phyloP scores from a whole-genome alignment of 148 eudicot genomes.

The Linanthus parryae region DNA sequence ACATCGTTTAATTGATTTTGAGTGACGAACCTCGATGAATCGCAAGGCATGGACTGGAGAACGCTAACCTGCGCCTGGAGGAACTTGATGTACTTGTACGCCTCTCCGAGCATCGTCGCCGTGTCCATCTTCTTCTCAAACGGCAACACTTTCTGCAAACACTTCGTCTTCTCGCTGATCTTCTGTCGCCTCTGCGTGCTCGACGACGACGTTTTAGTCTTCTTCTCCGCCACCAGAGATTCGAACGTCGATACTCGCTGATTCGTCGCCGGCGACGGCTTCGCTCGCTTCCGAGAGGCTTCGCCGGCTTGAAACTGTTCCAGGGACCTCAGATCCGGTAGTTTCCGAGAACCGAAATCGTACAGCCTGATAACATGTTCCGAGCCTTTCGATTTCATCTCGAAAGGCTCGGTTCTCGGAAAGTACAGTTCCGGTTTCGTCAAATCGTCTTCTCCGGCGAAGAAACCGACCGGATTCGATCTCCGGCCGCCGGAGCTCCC shows the following conservation, averaged over 20 bases:
- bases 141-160: slow-evolving; percentile 39
- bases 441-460: slow-evolving; percentile 1
- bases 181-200: slow-evolving; percentile 13
- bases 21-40: not conserved
- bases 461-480: not conserved
- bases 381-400: not conserved
- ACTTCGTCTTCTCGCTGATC: slow-evolving; percentile 28
- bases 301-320: slow-evolving; percentile 10
- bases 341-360: not conserved
- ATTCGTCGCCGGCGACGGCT: not conserved
- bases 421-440: not conserved
- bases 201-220: not conserved
- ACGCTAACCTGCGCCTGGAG: slow-evolving; percentile 54
- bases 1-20: not conserved
- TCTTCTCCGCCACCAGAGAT: not conserved
- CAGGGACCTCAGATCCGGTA: slow-evolving; percentile 20
- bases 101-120: slow-evolving; percentile 44
- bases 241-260: not conserved
- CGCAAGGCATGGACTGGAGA: slow-evolving; percentile 41
- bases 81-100: slow-evolving; percentile 49
- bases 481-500: slow-evolving; percentile 3
- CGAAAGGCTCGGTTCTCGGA: not conserved
- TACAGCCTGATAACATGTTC: not conserved
- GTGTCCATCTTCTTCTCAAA: slow-evolving; percentile 32
- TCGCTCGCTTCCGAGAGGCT: slow-evolving; percentile 7